Evolutionary conservation across 2,329 filamentous ascomycete species (phyloP).

Genomic region (Alternaria sp.): DNA sequence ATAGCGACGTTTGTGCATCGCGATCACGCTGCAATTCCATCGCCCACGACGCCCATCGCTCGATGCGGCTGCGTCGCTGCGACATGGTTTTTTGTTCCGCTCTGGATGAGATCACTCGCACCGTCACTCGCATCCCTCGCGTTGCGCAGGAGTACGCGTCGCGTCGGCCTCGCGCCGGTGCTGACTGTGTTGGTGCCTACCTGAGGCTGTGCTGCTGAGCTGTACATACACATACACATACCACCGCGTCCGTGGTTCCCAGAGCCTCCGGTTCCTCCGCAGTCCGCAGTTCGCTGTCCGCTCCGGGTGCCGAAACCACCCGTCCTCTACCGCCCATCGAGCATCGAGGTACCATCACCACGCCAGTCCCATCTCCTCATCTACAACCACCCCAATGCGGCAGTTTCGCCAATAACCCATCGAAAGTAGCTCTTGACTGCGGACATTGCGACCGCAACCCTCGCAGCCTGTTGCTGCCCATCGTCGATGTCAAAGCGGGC

Average conservation of each 20-base stretch:
- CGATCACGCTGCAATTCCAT: not conserved
- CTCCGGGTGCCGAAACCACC: not conserved
- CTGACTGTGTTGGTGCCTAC: not conserved
- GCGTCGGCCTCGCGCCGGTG: not conserved
- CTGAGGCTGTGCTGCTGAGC: not conserved
- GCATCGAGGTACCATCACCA: not conserved
- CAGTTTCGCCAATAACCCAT: constrained; percentile 1
- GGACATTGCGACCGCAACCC: constrained; percentile 8
- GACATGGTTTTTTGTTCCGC: not conserved
- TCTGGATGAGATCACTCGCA: not conserved
- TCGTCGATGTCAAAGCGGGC: constrained; percentile 8
- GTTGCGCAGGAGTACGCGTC: not conserved
- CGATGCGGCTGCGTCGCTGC: not conserved
- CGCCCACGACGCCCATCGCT: not conserved
- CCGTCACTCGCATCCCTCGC: not conserved
- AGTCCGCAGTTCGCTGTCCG: not conserved
- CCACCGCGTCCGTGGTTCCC: not conserved
- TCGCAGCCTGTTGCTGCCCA: constrained; percentile 8
- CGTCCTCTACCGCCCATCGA: not conserved
- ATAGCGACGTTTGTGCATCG: not conserved
- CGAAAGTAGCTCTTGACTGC: constrained; percentile 3
- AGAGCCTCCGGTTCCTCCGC: not conserved
- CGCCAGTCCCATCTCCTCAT: not conserved
- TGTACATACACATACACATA: not conserved
- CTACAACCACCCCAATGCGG: constrained; percentile 3